A percentile compares a stretch with the other conserved stretches of the same genome.
These are phyloP conservation scores for Chalaropsis ovoidea DNA, from an alignment of 2,329 filamentous ascomycete species.

Conservation along the genomic window DNA sequence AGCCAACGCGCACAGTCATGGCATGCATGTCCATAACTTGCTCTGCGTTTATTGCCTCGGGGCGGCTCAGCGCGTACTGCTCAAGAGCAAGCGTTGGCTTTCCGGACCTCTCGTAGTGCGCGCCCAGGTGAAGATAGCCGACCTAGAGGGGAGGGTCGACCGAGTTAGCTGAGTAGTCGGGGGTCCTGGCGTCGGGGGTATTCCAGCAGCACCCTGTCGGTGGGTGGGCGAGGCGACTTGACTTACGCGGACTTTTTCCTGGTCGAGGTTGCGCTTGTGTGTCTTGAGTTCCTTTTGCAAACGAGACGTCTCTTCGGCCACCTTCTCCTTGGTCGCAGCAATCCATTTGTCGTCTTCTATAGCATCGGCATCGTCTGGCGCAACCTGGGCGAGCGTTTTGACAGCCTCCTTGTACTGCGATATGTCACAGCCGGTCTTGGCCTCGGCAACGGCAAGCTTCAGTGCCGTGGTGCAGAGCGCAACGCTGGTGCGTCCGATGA, in stretches of 20 bases:
- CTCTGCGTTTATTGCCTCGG: constrained; percentile 72
- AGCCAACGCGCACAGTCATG: constrained; percentile 62
- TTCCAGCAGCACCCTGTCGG: no score
- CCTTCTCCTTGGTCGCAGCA: constrained; percentile 53
- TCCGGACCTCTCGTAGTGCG: constrained; percentile 69
- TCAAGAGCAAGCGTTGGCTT: constrained; percentile 63
- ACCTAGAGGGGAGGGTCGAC: constrained; percentile 51
- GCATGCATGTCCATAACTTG: constrained; percentile 77
- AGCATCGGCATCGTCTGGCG: constrained; percentile 59
- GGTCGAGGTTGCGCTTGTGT: constrained; percentile 94
- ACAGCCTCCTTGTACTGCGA: constrained; percentile 59
- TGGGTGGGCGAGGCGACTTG: no score
- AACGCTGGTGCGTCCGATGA: constrained; percentile 70
- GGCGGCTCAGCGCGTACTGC: constrained; percentile 75
- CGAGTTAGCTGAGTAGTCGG: background rate
- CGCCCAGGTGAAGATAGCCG: constrained; percentile 85
- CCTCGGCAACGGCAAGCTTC: constrained; percentile 63
- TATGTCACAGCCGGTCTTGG: constrained; percentile 66
- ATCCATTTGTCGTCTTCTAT: constrained; percentile 63
- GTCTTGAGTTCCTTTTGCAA: constrained; percentile 77
- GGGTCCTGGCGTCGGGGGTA: no score
- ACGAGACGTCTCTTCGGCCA: constrained; percentile 60
- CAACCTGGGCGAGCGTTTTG: constrained; percentile 51
- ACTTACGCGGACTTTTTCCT: constrained; percentile 81
- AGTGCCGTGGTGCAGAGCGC: constrained; percentile 70